These are phyloP conservation scores for Skeletonema marinoi DNA, from an alignment of 108 stramenopile species.

Conservation along the genomic window DNA sequence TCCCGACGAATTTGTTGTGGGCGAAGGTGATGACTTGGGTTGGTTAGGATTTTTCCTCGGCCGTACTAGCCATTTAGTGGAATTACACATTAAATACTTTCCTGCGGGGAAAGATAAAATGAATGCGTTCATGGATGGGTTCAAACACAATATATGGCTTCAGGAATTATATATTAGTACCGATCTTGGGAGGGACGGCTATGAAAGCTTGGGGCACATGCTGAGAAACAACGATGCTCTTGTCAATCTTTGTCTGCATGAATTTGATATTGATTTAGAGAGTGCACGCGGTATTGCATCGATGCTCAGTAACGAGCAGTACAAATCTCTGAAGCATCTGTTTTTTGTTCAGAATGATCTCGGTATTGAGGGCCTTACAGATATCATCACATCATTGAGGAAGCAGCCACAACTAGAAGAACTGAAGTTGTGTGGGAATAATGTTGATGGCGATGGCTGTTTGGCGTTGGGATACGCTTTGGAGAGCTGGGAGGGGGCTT, in stretches of 20 bases:
- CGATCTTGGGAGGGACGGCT: neutral
- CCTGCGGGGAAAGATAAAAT: neutral
- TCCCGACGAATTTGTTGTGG: neutral
- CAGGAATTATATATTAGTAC: neutral
- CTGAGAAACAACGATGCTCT: neutral
- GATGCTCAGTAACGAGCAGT: neutral
- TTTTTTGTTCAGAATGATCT: neutral
- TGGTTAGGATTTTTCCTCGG: conserved; percentile 15
- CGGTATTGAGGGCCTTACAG: neutral
- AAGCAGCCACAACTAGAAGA: neutral
- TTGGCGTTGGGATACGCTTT: neutral
- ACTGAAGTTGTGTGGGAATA: neutral
- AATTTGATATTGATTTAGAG: neutral
- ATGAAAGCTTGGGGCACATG: neutral
- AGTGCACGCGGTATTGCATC: neutral
- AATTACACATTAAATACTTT: neutral
- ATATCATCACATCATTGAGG: neutral
- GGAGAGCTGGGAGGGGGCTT: neutral
- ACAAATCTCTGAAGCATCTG: neutral
- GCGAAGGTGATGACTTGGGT: neutral
- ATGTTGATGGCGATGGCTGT: neutral
- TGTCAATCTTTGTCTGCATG: neutral
- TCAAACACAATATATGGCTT: neutral
- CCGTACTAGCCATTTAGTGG: neutral
- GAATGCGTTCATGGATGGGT: neutral